These are phyloP conservation scores for Luzula sylvatica DNA, from an alignment of 176 grass and related monocot species.

Conservation along the genomic window DNA sequence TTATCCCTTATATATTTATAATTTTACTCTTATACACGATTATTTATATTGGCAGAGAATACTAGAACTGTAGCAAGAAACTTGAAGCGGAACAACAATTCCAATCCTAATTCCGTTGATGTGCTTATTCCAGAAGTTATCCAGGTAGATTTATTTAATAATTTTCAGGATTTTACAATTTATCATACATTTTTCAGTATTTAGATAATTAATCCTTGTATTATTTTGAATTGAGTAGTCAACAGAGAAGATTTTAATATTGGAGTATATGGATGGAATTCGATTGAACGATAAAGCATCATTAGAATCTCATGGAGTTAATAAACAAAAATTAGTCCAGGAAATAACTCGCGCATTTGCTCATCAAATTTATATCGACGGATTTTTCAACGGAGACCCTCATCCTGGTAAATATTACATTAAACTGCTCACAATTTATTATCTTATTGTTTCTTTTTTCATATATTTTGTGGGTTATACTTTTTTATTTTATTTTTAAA, in stretches of 20 bases:
- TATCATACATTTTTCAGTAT: slow-evolving; percentile 9
- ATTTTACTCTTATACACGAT: too few species aligned
- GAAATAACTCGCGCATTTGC: slow-evolving; percentile 95
- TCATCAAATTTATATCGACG: slow-evolving; percentile 97
- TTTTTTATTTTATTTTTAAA: slow-evolving; percentile 25
- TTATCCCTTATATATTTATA: too few species aligned
- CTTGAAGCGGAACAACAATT: slow-evolving; percentile 23
- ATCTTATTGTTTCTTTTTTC: slow-evolving; percentile 1
- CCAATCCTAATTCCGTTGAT: slow-evolving; percentile 40
- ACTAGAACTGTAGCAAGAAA: slow-evolving; percentile 75
- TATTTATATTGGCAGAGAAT: slow-evolving; percentile 63
- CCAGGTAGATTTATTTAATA: slow-evolving; percentile 48
- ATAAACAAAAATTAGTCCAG: slow-evolving; percentile 90
- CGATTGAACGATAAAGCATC: slow-evolving; percentile 73
- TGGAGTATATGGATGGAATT: slow-evolving; percentile 98
- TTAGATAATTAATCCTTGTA: slow-evolving; percentile 8
- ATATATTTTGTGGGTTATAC: too few species aligned
- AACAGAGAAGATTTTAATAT: slow-evolving; percentile 71
- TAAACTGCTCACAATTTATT: slow-evolving; percentile 10
- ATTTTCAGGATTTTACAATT: too few species aligned
- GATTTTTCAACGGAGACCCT: slow-evolving; percentile 96
- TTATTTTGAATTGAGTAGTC: slow-evolving; percentile 40
- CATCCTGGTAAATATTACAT: slow-evolving; percentile 64
- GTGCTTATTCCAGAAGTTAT: slow-evolving; percentile 91
- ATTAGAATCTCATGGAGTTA: slow-evolving; percentile 64